Evolutionary conservation across 805 yeast genomes (phyloP).

Genomic region (Teunomyces atbi): DNA sequence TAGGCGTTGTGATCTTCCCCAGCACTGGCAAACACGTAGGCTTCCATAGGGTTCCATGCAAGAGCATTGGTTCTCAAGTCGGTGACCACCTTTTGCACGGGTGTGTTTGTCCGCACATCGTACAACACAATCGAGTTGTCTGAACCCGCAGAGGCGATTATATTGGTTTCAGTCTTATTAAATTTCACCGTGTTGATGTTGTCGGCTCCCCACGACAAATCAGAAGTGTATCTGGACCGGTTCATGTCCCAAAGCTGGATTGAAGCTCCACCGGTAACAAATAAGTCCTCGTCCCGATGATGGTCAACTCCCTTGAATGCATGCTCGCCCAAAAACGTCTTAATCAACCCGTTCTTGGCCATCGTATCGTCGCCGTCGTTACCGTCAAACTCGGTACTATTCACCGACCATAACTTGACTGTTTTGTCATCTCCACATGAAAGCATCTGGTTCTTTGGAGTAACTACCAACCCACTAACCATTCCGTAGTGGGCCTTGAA

Average conservation of each 20-base stretch:
- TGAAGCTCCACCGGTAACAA: conserved; percentile 89
- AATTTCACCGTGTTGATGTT: conserved; percentile 79
- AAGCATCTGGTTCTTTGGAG: conserved; percentile 58
- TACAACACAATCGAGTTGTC: conserved; percentile 90
- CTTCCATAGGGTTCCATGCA: conserved; percentile 98
- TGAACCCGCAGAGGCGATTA: conserved; percentile 79
- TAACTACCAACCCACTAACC: conserved; percentile 77
- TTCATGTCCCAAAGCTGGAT: conserved; percentile 91
- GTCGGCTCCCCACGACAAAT: conserved; percentile 96
- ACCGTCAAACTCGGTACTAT: conserved; percentile 50
- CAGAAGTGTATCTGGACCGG: conserved; percentile 72
- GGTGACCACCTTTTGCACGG: conserved; percentile 87
- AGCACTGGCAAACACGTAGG: conserved; percentile 87
- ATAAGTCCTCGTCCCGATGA: conserved; percentile 67
- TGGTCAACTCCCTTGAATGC: conserved; percentile 86
- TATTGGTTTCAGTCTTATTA: conserved; percentile 85
- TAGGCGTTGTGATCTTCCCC: conserved; percentile 94
- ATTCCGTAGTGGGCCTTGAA: conserved; percentile 89
- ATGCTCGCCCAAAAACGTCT: conserved; percentile 80
- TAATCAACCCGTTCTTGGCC: conserved; percentile 54
- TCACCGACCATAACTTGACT: conserved; percentile 84
- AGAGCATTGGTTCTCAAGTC: conserved; percentile 79
- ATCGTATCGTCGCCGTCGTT: conserved; percentile 29
- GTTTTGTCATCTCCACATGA: conserved; percentile 92
- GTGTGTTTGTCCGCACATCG: conserved; percentile 86